These are phyloP conservation scores for Petunia axillaris DNA, from an alignment of 257 asterid species.

Conservation along the genomic window DNA sequence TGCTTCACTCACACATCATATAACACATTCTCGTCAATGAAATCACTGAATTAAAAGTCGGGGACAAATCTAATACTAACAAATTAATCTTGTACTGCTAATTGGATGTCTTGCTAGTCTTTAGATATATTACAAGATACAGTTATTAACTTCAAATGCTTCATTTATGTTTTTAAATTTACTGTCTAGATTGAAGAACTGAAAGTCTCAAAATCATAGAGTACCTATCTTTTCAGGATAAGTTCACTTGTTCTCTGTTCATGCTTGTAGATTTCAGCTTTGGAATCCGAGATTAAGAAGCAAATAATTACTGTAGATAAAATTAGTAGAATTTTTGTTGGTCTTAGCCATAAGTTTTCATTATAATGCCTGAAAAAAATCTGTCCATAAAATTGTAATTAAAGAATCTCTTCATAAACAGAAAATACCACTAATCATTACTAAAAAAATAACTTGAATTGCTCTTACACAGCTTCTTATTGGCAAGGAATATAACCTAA, in stretches of 20 bases:
- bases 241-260: background rate
- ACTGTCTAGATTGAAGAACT: background rate
- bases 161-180: no score
- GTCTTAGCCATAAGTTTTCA: no score
- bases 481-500: background rate
- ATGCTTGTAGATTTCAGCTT: background rate
- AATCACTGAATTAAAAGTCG: no score
- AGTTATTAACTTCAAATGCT: background rate
- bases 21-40: no score
- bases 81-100: background rate
- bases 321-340: no score
- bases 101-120: background rate
- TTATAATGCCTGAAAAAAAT: no score
- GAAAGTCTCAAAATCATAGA: background rate
- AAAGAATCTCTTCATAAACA: constrained; percentile 2
- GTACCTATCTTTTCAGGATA: background rate
- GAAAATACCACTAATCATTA: background rate
- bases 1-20: no score
- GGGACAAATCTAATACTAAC: no score
- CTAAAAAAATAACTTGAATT: constrained; percentile 16
- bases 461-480: constrained; percentile 10
- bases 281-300: background rate
- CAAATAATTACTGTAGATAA: background rate
- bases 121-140: background rate
- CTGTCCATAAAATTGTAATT: background rate